phyloP scores from a whole-genome alignment of 1,284 basidiomycete species.

The Ceratobasidium sp. region DNA sequence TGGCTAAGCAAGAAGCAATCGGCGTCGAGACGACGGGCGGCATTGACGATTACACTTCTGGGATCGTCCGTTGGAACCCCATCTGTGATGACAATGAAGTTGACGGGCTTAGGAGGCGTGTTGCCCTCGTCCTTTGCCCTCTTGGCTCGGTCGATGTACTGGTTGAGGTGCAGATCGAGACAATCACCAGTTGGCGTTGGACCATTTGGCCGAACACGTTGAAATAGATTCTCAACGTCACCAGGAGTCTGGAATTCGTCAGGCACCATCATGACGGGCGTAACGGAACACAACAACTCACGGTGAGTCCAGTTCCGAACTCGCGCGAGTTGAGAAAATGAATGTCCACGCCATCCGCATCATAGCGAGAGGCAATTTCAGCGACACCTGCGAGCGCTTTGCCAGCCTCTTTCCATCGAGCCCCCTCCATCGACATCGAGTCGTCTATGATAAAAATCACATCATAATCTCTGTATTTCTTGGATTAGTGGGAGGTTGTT shows the following conservation, averaged over 20 bases:
- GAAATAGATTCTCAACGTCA: conserved; percentile 54
- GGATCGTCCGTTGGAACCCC: conserved; percentile 54
- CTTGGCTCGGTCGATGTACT: conserved; percentile 57
- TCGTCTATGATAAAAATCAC: conserved; percentile 65
- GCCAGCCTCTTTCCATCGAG: conserved; percentile 58
- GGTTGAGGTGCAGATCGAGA: conserved; percentile 56
- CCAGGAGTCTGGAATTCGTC: conserved; percentile 30
- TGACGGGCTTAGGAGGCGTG: conserved; percentile 58
- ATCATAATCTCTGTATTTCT: conserved; percentile 51
- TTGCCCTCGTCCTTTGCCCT: conserved; percentile 45
- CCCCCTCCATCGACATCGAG: conserved; percentile 61
- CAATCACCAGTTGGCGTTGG: conserved; percentile 59
- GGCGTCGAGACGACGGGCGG: conserved; percentile 46
- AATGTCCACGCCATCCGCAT: conserved; percentile 59
- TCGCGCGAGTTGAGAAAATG: conserved; percentile 55
- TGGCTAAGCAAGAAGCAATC: conserved; percentile 46
- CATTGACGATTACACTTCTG: conserved; percentile 46
- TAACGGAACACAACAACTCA: conserved; percentile 3
- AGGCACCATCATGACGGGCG: background rate
- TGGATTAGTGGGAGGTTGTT: background rate
- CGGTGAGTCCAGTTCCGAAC: conserved; percentile 32
- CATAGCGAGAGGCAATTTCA: conserved; percentile 54
- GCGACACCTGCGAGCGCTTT: conserved; percentile 55
- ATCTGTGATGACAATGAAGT: conserved; percentile 68
- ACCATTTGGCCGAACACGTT: conserved; percentile 54